Evolutionary conservation across 306 rosid genomes (phyloP), one percentile per base, ranked within the genome.

Genomic region (Datisca glomerata): DNA sequence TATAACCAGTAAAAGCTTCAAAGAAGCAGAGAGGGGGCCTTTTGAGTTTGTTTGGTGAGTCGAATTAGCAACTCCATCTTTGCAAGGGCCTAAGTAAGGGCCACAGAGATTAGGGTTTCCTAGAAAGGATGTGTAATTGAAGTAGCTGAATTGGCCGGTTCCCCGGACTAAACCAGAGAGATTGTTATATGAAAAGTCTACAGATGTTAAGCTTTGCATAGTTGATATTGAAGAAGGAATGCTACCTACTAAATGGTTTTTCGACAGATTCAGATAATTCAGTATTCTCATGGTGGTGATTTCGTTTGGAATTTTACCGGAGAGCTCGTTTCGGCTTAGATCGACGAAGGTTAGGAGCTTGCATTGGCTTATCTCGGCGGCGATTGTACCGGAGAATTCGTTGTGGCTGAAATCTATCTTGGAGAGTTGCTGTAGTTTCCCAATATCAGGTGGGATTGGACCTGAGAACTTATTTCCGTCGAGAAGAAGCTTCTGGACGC

Each of bases 91-190:
- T 71, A 87, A 65, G 65, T 83, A 79, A 1, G 97, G 97, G 3
- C 89, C 97, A 32, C 97, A 87, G 6, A 87, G 97, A 11, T 64
- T 78, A 35, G 79, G 68, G 42, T 87, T 87, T 5, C 97, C 94
- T 12, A 76, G 43, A 48, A 87, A 87, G 12, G 97, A 87, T 9
- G 97, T 83, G 74, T 72, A 79, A 62, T 87, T 87, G 68, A 87
- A 87, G 76, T 87, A 83, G 45, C 97, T 87, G 49, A 87, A 87
- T 58, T 87, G 97, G 18, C 97, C 97, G 0, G 94, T 79, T 4
- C 94, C 83, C 18, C 94, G 97, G 57, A 87, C 97, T 78, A 83
- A 70, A 49, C 97, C 97, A 40, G 97, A 83, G 53, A 87, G 82
- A 67, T 87, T 83, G 72, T 87, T 87, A 39, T 71, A 87, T 1